Evolutionary conservation across 2,329 filamentous ascomycete species (phyloP).

Genomic region (Verticillium zaregamsianum): DNA sequence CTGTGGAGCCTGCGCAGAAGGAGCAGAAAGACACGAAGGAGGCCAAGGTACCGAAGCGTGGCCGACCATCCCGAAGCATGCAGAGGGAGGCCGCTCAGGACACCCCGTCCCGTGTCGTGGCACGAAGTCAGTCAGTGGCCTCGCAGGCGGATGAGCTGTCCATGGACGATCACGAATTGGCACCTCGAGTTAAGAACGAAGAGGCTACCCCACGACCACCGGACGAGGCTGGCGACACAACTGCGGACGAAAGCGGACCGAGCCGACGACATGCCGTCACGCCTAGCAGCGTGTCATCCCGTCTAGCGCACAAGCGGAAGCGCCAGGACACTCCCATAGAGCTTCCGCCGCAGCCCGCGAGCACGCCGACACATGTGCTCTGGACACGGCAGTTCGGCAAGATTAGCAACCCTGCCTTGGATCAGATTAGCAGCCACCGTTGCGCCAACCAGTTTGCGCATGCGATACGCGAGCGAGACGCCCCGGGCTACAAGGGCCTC

Average conservation of each 20-base stretch:
- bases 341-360: conserved; percentile 41
- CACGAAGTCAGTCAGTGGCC: conserved; percentile 40
- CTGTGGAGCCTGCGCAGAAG: not conserved
- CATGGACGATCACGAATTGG: conserved; percentile 34
- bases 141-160: conserved; percentile 45
- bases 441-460: conserved; percentile 77
- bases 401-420: conserved; percentile 67
- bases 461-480: conserved; percentile 69
- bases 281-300: conserved; percentile 31
- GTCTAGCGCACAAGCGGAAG: conserved; percentile 48
- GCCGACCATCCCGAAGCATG: conserved; percentile 29
- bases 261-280: conserved; percentile 32
- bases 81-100: conserved; percentile 29
- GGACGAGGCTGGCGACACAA: conserved; percentile 53
- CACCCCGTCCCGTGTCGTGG: conserved; percentile 25
- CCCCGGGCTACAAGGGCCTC: conserved; percentile 70
- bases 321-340: conserved; percentile 46
- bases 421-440: conserved; percentile 72
- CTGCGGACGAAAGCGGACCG: conserved; percentile 47
- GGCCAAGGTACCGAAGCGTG: conserved; percentile 19
- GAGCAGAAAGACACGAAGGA: conserved; percentile 11
- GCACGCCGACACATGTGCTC: conserved; percentile 62
- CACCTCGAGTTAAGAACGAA: conserved; percentile 54
- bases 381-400: conserved; percentile 74
- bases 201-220: conserved; percentile 48